A percentile compares a stretch with the other conserved stretches of the same genome.
Evolutionary conservation across 2,329 filamentous ascomycete genomes (phyloP).

Genomic region (Phialophora verrucosa): DNA sequence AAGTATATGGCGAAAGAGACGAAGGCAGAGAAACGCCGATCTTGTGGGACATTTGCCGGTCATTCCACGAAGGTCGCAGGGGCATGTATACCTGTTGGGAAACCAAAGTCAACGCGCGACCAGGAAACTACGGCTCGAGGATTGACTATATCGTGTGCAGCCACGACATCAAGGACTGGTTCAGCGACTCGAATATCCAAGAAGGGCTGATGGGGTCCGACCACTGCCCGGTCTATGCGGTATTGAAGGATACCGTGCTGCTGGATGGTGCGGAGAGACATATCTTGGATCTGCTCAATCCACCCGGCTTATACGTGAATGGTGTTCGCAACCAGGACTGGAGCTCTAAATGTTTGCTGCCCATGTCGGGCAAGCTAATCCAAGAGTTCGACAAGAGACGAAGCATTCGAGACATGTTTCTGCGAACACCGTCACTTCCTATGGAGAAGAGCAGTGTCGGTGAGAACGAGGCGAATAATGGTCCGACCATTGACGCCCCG

Average conservation of each 20-base stretch:
- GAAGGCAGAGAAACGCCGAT: slow-evolving; percentile 71
- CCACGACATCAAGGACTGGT: slow-evolving; percentile 80
- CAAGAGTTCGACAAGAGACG: slow-evolving; percentile 70
- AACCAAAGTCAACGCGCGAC: slow-evolving; percentile 91
- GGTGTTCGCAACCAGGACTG: slow-evolving; percentile 70
- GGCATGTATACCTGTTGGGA: slow-evolving; percentile 99
- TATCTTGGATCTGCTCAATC: slow-evolving; percentile 78
- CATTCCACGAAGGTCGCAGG: slow-evolving; percentile 75
- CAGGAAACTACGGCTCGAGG: slow-evolving; percentile 87
- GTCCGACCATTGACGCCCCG: neutral
- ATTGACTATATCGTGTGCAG: slow-evolving; percentile 90
- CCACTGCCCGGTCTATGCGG: slow-evolving; percentile 89
- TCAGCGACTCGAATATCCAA: slow-evolving; percentile 82
- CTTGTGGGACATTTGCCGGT: slow-evolving; percentile 82
- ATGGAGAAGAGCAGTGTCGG: neutral
- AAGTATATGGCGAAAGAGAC: slow-evolving; percentile 70
- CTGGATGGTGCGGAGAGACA: slow-evolving; percentile 57
- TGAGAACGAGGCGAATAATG: neutral
- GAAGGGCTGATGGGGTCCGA: slow-evolving; percentile 93
- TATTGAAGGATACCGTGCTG: slow-evolving; percentile 68
- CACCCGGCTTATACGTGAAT: slow-evolving; percentile 70
- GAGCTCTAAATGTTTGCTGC: slow-evolving; percentile 68
- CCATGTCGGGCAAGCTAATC: slow-evolving; percentile 80
- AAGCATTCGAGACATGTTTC: slow-evolving; percentile 84
- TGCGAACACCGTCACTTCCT: slow-evolving; percentile 46